These are phyloP conservation scores for Suhomyces panamericanus DNA, from an alignment of 1,139 yeast genomes.

Conservation along the genomic window DNA sequence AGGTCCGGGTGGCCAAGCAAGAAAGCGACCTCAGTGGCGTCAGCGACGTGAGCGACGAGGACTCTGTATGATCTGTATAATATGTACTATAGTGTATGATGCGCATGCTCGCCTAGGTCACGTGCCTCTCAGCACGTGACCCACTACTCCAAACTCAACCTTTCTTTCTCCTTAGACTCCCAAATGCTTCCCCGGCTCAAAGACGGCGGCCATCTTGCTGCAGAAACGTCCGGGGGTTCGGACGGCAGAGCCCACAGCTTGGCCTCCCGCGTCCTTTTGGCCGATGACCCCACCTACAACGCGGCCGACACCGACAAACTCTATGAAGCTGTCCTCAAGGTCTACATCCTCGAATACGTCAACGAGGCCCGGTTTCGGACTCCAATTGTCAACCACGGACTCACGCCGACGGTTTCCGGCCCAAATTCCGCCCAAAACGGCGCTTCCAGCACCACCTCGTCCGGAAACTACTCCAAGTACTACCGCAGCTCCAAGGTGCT, in stretches of 20 bases:
- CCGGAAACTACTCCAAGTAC: constrained; percentile 17
- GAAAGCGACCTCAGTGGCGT: constrained; percentile 6
- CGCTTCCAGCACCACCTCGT: constrained; percentile 6
- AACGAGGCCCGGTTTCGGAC: constrained; percentile 59
- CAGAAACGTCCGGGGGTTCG: neutral
- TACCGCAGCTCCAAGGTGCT: constrained; percentile 17
- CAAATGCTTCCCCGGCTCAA: constrained; percentile 10
- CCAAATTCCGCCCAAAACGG: constrained; percentile 10
- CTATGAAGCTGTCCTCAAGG: constrained; percentile 47
- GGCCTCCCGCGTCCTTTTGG: constrained; percentile 26
- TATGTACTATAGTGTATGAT: constrained; percentile 11
- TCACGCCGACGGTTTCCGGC: constrained; percentile 6
- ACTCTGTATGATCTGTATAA: constrained; percentile 5
- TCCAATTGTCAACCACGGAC: constrained; percentile 25
- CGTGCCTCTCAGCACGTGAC: neutral
- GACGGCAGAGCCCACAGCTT: constrained; percentile 23
- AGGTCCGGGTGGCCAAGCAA: constrained; percentile 3
- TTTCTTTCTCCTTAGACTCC: neutral
- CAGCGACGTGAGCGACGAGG: constrained; percentile 8
- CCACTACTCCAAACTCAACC: too few species aligned
- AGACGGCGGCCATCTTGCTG: constrained; percentile 4
- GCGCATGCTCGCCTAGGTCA: constrained; percentile 1
- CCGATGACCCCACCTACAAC: constrained; percentile 23
- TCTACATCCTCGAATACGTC: constrained; percentile 54
- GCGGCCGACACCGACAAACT: constrained; percentile 30